A percentile compares a stretch with the other conserved stretches of the same genome.
These are phyloP conservation scores for Diaporthe eres DNA, from an alignment of 2,329 filamentous ascomycete genomes.

Conservation along the genomic window DNA sequence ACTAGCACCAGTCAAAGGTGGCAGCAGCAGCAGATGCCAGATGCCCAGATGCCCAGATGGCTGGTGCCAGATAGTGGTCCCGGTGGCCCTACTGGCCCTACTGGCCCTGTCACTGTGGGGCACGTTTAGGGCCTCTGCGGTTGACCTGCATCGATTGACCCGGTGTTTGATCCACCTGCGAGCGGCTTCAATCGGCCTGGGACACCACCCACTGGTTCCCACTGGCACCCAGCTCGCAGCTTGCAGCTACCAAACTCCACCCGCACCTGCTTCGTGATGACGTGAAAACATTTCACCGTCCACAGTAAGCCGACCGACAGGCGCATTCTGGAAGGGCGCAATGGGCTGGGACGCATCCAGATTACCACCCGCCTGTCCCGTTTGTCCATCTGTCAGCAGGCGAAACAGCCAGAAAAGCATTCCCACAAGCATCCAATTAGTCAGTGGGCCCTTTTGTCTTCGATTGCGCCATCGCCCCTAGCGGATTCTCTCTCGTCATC, in stretches of 20 bases:
- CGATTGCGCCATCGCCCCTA: slow-evolving; percentile 41
- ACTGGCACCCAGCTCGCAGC: not conserved
- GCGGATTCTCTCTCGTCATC: slow-evolving; percentile 31
- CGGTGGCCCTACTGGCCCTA: not conserved
- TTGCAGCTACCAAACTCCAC: not conserved
- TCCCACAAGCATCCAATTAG: slow-evolving; percentile 7
- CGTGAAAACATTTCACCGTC: slow-evolving; percentile 16
- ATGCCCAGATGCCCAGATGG: not conserved
- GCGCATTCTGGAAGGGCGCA: slow-evolving; percentile 16
- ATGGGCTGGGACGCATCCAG: not conserved
- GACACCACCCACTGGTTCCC: not conserved
- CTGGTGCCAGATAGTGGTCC: not conserved
- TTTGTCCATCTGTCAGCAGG: slow-evolving; percentile 20
- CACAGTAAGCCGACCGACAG: not conserved
- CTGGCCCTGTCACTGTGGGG: not conserved
- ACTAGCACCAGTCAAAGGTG: not conserved
- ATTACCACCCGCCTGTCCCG: slow-evolving; percentile 6
- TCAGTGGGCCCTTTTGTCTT: slow-evolving; percentile 26
- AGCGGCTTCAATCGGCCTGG: slow-evolving; percentile 24
- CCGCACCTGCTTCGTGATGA: slow-evolving; percentile 2
- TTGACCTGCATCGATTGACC: slow-evolving; percentile 21
- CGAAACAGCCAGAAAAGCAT: slow-evolving; percentile 19
- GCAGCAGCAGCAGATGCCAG: not conserved
- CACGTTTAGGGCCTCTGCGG: not conserved
- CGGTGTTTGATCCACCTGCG: not conserved